These are phyloP conservation scores for Mimosa pudica DNA, from an alignment of 306 rosid genomes.

Conservation along the genomic window DNA sequence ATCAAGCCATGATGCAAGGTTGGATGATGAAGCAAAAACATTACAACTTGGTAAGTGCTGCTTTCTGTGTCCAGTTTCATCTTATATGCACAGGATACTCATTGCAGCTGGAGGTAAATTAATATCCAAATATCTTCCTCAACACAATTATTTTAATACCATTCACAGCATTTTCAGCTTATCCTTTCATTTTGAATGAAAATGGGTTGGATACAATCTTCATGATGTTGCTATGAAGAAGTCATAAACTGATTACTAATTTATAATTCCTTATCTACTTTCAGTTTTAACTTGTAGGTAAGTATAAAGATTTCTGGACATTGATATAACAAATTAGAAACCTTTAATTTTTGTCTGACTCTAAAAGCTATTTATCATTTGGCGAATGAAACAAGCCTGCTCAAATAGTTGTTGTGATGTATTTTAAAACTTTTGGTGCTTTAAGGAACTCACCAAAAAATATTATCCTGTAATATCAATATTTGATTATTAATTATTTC, in stretches of 20 bases:
- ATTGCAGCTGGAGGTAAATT: conserved; percentile 15
- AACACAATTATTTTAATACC: not conserved
- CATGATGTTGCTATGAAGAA: no score
- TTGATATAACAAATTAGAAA: not conserved
- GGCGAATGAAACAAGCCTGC: conserved; percentile 7
- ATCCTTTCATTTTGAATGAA: not conserved
- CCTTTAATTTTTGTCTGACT: not conserved
- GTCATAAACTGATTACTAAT: not conserved
- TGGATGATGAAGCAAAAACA: conserved; percentile 59
- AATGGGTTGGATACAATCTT: not conserved
- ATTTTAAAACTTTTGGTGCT: not conserved
- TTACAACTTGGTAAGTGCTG: conserved; percentile 47
- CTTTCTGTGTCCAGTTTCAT: conserved; percentile 17
- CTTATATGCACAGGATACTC: conserved; percentile 3
- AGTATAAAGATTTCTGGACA: not conserved
- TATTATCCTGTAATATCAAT: conserved; percentile 10
- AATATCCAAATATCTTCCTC: not conserved
- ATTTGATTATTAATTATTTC: conserved; percentile 18
- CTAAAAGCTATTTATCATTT: not conserved
- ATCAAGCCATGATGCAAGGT: conserved; percentile 71
- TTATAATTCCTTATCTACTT: not conserved
- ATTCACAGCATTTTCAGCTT: not conserved
- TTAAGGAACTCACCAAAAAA: not conserved
- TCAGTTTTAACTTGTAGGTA: not conserved
- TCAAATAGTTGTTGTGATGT: not conserved